Evolutionary conservation across 73 alveolate species (phyloP), one percentile per base, ranked within the genome.

Genomic region (Paramecium primaurelia): DNA sequence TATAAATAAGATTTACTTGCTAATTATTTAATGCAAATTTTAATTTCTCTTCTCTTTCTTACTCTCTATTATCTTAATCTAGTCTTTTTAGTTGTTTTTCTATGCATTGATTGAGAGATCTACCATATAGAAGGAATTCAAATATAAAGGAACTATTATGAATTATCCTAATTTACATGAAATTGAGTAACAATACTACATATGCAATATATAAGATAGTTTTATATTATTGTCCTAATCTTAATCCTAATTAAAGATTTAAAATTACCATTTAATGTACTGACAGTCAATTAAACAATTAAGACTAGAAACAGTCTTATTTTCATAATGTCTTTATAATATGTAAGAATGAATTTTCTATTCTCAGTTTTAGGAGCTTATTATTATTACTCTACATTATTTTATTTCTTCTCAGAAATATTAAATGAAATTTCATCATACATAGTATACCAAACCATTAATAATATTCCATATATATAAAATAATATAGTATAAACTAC

Each of bases 361-460:
- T 44, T 80, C 3, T 45, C 75, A 10, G 16, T 42, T 80, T 80
- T 64, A 1, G 28, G 28, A 32, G 84, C 6, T 25, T 20, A 28
- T 28, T 28, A 64, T 25, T 20, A 28, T 28, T 28, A 64, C 12
- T 64, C 69, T 54, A n/a, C 0, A 64, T 26, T 64, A 7, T 64
- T 64, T 2, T 44, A 20, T 58, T 44, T 80, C 25, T 54, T 54
- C 32, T 80, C 91, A 32, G 71, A 25, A 18, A 47, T 47, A 45
- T 80, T 80, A 80, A 42, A 80, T 80, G 91, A 80, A 9, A 80
- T 80, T 80, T 80, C 91, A 44, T 80, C 91, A 80, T 80, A 80
- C 91, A 80, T 80, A 8, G 91, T 47, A 26, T 80, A 80, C 91
- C 91, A 80, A 28, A 80, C 91, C 47, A 80, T 80, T 26, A 80